These are phyloP conservation scores for Rubia yunnanensis DNA, from an alignment of 257 asterid genomes.

Conservation along the genomic window DNA sequence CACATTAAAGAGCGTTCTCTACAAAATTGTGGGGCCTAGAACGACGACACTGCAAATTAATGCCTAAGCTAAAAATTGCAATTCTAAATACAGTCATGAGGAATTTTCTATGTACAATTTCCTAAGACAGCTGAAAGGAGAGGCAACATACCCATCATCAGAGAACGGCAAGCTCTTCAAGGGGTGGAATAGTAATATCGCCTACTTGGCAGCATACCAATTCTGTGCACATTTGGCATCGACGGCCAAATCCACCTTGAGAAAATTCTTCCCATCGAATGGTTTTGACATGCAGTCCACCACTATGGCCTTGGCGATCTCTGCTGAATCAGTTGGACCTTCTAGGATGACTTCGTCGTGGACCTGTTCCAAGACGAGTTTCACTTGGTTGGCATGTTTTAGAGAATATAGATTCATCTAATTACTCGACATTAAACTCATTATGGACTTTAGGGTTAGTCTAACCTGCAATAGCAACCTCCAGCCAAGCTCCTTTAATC, in stretches of 20 bases:
- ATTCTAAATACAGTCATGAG: constrained; percentile 1
- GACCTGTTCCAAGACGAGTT: constrained; percentile 36
- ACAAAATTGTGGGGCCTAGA: background rate
- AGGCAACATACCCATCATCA: background rate
- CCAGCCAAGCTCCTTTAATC: constrained; percentile 78
- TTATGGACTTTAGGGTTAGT: background rate
- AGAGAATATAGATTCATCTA: background rate
- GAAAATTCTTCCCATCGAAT: constrained; percentile 65
- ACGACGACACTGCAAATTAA: background rate
- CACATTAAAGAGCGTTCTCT: background rate
- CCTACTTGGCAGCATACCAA: constrained; percentile 94
- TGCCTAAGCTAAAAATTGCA: background rate
- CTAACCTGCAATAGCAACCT: constrained; percentile 76
- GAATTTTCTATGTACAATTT: constrained; percentile 3
- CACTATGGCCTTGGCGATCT: constrained; percentile 76
- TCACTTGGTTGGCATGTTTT: background rate
- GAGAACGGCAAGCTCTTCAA: background rate
- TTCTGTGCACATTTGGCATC: constrained; percentile 89
- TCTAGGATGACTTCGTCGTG: constrained; percentile 91
- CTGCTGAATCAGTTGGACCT: constrained; percentile 83
- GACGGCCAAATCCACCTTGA: constrained; percentile 74
- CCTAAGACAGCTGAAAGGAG: background rate
- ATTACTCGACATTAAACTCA: constrained; percentile 2
- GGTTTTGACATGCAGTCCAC: constrained; percentile 89
- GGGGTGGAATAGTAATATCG: background rate